Percentiles rank a stretch among this genome's conserved stretches.
These are phyloP conservation scores for Salmacisia buchloeana DNA, from an alignment of 1,284 basidiomycete genomes.

Conservation along the genomic window DNA sequence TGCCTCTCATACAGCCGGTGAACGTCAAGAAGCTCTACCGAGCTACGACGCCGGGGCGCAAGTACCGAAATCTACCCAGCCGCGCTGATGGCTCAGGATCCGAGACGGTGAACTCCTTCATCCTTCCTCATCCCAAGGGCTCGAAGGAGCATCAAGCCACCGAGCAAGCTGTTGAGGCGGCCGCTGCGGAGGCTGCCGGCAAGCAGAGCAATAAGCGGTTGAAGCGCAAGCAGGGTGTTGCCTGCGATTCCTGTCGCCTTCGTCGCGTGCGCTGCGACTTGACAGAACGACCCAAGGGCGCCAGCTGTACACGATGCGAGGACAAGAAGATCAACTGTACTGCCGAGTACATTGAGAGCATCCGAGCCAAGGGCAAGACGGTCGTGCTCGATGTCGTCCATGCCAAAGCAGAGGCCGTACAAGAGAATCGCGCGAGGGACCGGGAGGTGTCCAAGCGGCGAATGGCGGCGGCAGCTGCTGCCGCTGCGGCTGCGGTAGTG, in stretches of 20 bases:
- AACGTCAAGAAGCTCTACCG: slow-evolving; percentile 19
- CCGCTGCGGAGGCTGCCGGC: slow-evolving; percentile 11
- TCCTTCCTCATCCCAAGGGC: background rate
- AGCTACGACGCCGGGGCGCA: background rate
- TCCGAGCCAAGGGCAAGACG: slow-evolving; percentile 22
- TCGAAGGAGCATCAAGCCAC: slow-evolving; percentile 4
- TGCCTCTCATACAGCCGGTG: slow-evolving; percentile 20
- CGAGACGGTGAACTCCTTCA: slow-evolving; percentile 1
- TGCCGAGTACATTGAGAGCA: slow-evolving; percentile 41
- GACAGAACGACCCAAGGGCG: slow-evolving; percentile 40
- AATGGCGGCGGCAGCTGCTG: background rate
- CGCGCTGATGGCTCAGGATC: background rate
- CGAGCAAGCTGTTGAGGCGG: background rate
- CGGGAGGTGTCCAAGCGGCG: background rate
- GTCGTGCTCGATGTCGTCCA: slow-evolving; percentile 17
- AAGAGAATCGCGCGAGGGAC: background rate
- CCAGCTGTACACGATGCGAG: slow-evolving; percentile 44
- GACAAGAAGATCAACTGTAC: slow-evolving; percentile 48
- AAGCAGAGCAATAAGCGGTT: slow-evolving; percentile 23
- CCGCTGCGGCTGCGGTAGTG: background rate
- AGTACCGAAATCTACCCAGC: background rate
- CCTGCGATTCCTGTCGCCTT: slow-evolving; percentile 47
- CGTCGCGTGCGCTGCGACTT: slow-evolving; percentile 44
- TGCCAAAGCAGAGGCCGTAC: background rate
- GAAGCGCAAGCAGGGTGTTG: slow-evolving; percentile 47